A percentile compares a stretch with the other conserved stretches of the same genome.
Evolutionary conservation across 441 rosid genomes (phyloP).

Genomic region (Eutrema salsugineum): DNA sequence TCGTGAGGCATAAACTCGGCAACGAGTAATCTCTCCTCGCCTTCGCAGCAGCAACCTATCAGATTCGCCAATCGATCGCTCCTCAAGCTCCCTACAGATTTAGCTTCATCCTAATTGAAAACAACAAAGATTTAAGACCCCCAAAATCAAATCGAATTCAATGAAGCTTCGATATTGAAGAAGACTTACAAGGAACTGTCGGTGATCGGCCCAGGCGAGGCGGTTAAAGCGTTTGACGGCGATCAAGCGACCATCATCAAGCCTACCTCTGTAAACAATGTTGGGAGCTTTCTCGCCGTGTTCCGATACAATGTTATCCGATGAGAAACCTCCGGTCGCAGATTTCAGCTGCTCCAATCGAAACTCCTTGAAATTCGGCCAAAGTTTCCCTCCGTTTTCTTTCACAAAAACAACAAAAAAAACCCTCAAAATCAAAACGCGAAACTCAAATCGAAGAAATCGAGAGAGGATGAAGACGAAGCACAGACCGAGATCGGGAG

Average conservation of each 20-base stretch:
- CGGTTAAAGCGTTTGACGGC: slow-evolving; percentile 71
- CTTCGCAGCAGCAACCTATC: slow-evolving; percentile 63
- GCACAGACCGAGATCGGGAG: slow-evolving; percentile 54
- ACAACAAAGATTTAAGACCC: background rate
- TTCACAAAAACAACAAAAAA: background rate
- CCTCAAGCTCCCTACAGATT: slow-evolving; percentile 61
- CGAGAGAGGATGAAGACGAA: background rate
- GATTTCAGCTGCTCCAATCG: slow-evolving; percentile 51
- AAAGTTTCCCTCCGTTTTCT: slow-evolving; percentile 45
- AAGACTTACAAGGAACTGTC: slow-evolving; percentile 51
- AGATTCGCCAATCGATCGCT: slow-evolving; percentile 60
- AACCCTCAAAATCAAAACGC: background rate
- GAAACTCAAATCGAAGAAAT: background rate
- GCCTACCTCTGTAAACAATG: slow-evolving; percentile 57
- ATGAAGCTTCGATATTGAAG: background rate
- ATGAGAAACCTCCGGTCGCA: slow-evolving; percentile 54
- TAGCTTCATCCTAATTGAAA: slow-evolving; percentile 62
- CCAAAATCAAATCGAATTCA: background rate
- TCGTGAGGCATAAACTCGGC: slow-evolving; percentile 73
- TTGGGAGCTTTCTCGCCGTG: slow-evolving; percentile 75
- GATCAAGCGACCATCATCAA: slow-evolving; percentile 51
- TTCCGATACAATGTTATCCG: slow-evolving; percentile 66
- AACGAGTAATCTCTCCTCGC: slow-evolving; percentile 63
- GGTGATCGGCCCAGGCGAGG: slow-evolving; percentile 65
- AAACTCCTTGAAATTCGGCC: slow-evolving; percentile 56